These are phyloP conservation scores for Chaetothyriales sp. DNA, from an alignment of 2,329 filamentous ascomycete species.

Conservation along the genomic window DNA sequence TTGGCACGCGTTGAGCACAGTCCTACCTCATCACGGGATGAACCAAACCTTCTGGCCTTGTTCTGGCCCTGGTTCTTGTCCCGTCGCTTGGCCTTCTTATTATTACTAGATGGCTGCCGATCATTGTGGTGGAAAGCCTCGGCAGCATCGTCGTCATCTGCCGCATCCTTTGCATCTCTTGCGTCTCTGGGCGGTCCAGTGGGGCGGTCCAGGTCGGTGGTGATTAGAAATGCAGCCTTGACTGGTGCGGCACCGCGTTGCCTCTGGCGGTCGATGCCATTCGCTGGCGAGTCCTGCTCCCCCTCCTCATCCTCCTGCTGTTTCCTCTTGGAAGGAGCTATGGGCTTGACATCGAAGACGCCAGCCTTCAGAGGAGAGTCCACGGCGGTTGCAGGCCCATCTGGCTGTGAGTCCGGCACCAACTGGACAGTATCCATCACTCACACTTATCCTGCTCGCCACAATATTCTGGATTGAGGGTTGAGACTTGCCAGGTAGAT, in stretches of 20 bases:
- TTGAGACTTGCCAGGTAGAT: too few relatives aligned
- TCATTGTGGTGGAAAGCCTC: conserved; percentile 38
- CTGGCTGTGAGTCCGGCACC: background rate
- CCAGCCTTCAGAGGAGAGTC: background rate
- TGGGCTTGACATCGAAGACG: background rate
- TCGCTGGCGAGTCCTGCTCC: conserved; percentile 17
- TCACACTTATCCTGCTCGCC: background rate
- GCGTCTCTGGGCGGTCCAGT: conserved; percentile 21
- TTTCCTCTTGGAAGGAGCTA: conserved; percentile 20
- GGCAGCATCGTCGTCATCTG: conserved; percentile 41
- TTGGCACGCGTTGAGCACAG: conserved; percentile 62
- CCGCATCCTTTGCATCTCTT: conserved; percentile 2
- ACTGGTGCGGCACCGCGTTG: conserved; percentile 47
- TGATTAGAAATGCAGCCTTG: conserved; percentile 50
- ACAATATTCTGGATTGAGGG: background rate
- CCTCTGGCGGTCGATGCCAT: conserved; percentile 27
- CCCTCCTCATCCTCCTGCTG: conserved; percentile 44
- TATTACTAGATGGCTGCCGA: conserved; percentile 24
- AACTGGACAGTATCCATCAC: background rate
- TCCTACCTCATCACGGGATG: conserved; percentile 58
- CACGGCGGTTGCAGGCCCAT: background rate
- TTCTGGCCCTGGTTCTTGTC: conserved; percentile 63
- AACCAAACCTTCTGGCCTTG: conserved; percentile 64
- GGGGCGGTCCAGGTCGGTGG: conserved; percentile 13
- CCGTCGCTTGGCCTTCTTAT: conserved; percentile 35